Percentiles rank a stretch among this genome's conserved stretches.
These are phyloP conservation scores for Sarocladium strictum DNA, from an alignment of 2,329 filamentous ascomycete species.

Conservation along the genomic window DNA sequence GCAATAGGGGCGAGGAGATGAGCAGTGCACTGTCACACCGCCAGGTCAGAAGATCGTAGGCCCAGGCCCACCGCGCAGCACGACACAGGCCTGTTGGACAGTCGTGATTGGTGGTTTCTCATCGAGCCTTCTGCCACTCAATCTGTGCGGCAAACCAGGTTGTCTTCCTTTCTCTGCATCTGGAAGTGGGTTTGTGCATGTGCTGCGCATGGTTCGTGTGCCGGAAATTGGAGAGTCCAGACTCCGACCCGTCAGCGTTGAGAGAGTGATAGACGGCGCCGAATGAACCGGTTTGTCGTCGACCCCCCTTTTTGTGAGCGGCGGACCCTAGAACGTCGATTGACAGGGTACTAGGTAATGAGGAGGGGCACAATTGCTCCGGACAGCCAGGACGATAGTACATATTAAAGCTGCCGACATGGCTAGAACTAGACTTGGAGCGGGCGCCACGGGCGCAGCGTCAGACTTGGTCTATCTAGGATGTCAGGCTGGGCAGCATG, in stretches of 20 bases:
- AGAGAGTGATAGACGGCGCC: not conserved
- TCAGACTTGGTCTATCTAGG: not conserved
- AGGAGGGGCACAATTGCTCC: constrained; percentile 4
- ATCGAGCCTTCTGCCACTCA: not conserved
- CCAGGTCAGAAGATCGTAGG: constrained; percentile 7
- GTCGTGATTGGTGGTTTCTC: not conserved
- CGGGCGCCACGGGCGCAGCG: not conserved
- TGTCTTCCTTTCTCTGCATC: not conserved
- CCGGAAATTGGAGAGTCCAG: not conserved
- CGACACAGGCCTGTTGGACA: not conserved
- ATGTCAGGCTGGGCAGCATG: not conserved
- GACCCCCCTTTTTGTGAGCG: not conserved
- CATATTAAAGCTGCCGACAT: constrained; percentile 4
- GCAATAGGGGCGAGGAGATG: constrained; percentile 3
- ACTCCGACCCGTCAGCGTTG: not conserved
- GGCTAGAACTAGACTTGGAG: not conserved
- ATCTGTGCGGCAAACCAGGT: not conserved
- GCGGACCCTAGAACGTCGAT: not conserved
- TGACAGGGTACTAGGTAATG: not conserved
- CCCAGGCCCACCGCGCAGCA: not conserved
- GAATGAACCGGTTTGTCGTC: not conserved
- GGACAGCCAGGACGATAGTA: not conserved
- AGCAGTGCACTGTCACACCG: constrained; percentile 4
- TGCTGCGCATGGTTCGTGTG: not conserved
- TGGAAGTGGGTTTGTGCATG: constrained; percentile 1